Evolutionary conservation across 1,284 basidiomycete genomes (phyloP).

Genomic region (Ganoderma multipileum): DNA sequence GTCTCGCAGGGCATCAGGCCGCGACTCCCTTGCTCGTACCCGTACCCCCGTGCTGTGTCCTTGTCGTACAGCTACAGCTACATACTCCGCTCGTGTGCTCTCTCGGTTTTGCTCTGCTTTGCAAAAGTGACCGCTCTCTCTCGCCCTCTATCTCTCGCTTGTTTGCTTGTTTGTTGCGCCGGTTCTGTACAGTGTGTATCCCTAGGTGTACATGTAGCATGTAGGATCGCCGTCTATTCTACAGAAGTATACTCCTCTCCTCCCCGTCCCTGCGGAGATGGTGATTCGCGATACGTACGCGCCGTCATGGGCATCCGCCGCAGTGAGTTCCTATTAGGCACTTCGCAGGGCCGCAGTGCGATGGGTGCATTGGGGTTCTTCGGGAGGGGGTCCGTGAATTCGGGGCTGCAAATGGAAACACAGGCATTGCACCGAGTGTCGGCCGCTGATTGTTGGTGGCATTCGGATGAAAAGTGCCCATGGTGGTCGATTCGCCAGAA

Average conservation of each 20-base stretch:
- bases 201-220: constrained; percentile 30
- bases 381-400: neutral
- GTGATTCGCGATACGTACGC: neutral
- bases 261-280: neutral
- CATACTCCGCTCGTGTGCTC: neutral
- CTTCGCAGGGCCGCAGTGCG: too few species aligned
- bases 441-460: neutral
- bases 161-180: neutral
- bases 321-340: too few species aligned
- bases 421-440: neutral
- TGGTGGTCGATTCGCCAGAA: neutral
- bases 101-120: neutral
- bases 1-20: neutral
- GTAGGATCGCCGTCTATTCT: constrained; percentile 26
- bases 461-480: neutral
- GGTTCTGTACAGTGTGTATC: constrained; percentile 28
- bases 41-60: neutral
- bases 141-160: neutral
- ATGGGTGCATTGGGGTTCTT: neutral
- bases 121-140: neutral
- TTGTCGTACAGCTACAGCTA: neutral
- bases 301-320: neutral
- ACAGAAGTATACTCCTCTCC: constrained; percentile 12
- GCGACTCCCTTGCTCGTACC: neutral
- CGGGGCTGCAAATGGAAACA: neutral